Evolutionary conservation across 768 basidiomycete species (phyloP).

Genomic region (Tulasnella sp.): DNA sequence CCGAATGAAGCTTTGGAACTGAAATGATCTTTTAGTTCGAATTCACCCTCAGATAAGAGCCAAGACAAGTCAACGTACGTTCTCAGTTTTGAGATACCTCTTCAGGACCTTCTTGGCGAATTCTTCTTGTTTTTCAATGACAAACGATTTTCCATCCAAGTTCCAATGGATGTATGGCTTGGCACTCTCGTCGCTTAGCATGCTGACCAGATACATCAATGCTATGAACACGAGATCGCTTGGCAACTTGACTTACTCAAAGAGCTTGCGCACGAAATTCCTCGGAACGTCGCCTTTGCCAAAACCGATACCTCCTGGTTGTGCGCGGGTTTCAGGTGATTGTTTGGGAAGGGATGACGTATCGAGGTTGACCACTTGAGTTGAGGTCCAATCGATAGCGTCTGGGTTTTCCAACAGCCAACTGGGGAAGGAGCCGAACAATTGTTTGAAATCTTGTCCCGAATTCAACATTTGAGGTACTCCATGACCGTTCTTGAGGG

Average conservation of each 20-base stretch:
- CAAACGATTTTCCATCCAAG: background rate
- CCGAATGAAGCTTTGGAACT: constrained; percentile 94
- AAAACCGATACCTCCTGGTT: background rate
- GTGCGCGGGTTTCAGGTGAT: background rate
- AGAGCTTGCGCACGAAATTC: background rate
- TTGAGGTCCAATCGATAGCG: background rate
- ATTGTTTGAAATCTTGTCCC: background rate
- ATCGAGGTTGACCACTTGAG: background rate
- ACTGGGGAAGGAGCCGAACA: background rate
- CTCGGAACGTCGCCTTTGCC: background rate
- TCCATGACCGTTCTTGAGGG: background rate
- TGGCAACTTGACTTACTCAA: background rate
- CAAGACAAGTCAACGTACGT: background rate
- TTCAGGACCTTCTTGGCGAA: background rate
- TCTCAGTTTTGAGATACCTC: background rate
- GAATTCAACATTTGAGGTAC: background rate
- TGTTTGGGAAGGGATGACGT: background rate
- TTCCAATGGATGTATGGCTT: background rate
- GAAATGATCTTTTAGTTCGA: background rate
- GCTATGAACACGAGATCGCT: background rate
- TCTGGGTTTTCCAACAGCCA: background rate
- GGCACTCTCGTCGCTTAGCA: background rate
- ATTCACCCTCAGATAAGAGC: background rate
- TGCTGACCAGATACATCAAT: background rate
- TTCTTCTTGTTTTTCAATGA: background rate